Evolutionary conservation across 768 basidiomycete species (phyloP), one percentile per base, ranked within the genome.

Genomic region (Pholiota molesta): DNA sequence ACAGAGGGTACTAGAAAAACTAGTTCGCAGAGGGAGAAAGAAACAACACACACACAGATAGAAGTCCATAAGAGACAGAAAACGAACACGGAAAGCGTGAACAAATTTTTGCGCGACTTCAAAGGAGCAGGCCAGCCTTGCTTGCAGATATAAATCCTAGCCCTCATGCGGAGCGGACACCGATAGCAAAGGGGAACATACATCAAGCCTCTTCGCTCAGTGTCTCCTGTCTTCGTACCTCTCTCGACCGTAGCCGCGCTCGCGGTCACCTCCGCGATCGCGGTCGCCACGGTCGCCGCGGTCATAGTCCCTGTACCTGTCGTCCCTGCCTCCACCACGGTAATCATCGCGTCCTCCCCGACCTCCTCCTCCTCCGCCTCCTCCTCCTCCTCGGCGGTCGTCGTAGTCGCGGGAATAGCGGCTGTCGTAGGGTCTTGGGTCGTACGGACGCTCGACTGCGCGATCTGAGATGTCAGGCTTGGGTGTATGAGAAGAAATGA

Each of bases 381-480:
- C 77, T 52, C 77, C 68, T 39, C 78, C 77, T n/a, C 86, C 59
- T 21, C 65, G 81, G 64, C 83, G 86, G 67, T 82, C 79, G 42
- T 90, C 87, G 53, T 78, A 74, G 64, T 87, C 88, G 19, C 89
- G 86, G 13, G 85, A 79, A 77, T 96, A 96, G 66, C 93, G 91
- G 65, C 87, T 88, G 75, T 96, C 93, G 73, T 95, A 94, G 0
- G 95, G 94, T 62, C 95, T 86, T 42, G 94, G 95, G 72, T 95
- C 93, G 71, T 98, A 97, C 1, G 87, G 93, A 33, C 94, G 86
- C 71, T 95, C 92, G 65, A 84, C 94, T 88, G 62, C 55, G 59
- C 26, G 61, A 67, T 14, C 57, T 54, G 56, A 63, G 21, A 55
- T 26, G 58, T 65, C 17, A 68, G 61, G 53, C 37, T 53, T 53